A percentile compares a stretch with the other conserved stretches of the same genome.
Conservation (phyloP, 2,329 filamentous ascomycete species). For the Penicillium sp. region DNA sequence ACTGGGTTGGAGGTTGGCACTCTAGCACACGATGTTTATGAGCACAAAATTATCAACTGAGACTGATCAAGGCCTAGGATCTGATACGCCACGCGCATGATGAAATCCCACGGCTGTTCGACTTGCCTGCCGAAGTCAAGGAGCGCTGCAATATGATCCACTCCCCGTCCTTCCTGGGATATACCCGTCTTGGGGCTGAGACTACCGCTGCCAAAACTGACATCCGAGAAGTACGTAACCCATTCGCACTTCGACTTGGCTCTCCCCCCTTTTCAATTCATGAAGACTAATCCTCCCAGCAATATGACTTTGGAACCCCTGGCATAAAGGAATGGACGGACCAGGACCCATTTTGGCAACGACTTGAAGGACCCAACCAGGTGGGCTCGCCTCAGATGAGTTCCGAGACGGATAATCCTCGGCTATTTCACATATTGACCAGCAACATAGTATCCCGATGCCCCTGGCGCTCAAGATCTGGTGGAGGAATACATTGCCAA, state of each 20-base stretch:
- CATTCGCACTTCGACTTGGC: background rate
- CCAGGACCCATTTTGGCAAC: constrained; percentile 50
- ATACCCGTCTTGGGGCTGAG: constrained; percentile 38
- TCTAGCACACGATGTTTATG: background rate
- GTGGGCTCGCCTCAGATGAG: constrained; percentile 12
- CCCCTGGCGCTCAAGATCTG: constrained; percentile 24
- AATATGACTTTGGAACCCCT: constrained; percentile 45
- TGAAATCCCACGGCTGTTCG: constrained; percentile 28
- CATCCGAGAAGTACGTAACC: constrained; percentile 30
- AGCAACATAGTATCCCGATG: constrained; percentile 28
- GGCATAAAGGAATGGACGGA: constrained; percentile 29
- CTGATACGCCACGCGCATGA: constrained; percentile 26
- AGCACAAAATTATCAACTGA: background rate
- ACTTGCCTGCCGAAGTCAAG: constrained; percentile 28
- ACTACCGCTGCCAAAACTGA: constrained; percentile 36
- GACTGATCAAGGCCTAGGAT: constrained; percentile 11
- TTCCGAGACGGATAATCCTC: background rate
- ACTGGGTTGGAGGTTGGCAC: constrained; percentile 35
- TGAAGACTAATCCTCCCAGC: constrained; percentile 35
- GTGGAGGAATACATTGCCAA: constrained; percentile 54
- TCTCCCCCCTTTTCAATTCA: background rate
- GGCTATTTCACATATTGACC: background rate
- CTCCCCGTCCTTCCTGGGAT: constrained; percentile 36
- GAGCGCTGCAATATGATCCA: constrained; percentile 35
- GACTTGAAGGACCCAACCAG: constrained; percentile 34